These are phyloP conservation scores for Apophysomyces sp. DNA, from an alignment of 371 early-diverging fungal genomes.

Conservation along the genomic window DNA sequence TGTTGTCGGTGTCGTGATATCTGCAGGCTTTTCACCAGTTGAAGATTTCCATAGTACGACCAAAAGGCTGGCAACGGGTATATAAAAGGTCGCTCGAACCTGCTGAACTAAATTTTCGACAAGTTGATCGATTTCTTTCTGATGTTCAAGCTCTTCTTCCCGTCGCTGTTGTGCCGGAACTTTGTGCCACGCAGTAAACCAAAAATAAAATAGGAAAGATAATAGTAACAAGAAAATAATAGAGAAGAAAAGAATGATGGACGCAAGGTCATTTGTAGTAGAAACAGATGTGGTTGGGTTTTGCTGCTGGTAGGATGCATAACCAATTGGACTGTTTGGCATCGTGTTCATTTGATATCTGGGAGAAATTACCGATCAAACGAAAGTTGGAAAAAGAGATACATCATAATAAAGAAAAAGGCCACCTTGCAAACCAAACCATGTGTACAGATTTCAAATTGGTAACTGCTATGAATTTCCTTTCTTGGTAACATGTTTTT, in stretches of 20 bases:
- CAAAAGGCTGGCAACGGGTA: slow-evolving; percentile 33
- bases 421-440: neutral
- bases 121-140: slow-evolving; percentile 46
- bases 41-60: slow-evolving; percentile 34
- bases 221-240: slow-evolving; percentile 32
- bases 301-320: slow-evolving; percentile 50
- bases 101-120: slow-evolving; percentile 45
- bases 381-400: neutral
- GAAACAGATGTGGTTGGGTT: slow-evolving; percentile 11
- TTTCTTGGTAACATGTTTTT: neutral
- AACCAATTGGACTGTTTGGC: slow-evolving; percentile 31
- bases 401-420: neutral
- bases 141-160: slow-evolving; percentile 40
- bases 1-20: slow-evolving; percentile 24
- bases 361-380: neutral
- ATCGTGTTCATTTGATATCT: neutral
- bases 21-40: neutral
- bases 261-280: slow-evolving; percentile 28
- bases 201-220: slow-evolving; percentile 46
- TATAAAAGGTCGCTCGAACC: slow-evolving; percentile 32
- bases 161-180: slow-evolving; percentile 40
- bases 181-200: slow-evolving; percentile 51
- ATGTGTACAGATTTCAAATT: neutral
- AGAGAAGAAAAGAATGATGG: slow-evolving; percentile 45
- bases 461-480: neutral